Percentiles rank a stretch among this genome's conserved stretches.
Conservation (phyloP, 768 basidiomycete genomes). For the Mycena rebaudengoi region DNA sequence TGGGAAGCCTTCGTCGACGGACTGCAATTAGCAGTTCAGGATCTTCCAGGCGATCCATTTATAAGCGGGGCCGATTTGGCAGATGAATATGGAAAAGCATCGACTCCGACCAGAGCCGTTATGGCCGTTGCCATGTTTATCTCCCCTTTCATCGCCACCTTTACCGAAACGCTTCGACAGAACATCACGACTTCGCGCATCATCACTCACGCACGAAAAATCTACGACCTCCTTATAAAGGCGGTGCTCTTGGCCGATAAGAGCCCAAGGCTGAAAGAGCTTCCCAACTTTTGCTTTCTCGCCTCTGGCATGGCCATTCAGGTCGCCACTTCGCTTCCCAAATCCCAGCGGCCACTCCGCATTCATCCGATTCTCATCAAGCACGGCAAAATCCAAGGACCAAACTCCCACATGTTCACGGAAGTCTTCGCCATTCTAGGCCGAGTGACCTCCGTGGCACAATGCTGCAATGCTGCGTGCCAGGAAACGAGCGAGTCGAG, state of each 20-base stretch:
- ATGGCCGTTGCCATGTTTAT: too few relatives aligned
- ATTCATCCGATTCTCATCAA: background rate
- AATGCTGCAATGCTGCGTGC: background rate
- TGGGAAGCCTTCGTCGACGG: too few relatives aligned
- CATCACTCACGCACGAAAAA: too few relatives aligned
- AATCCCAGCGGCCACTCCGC: background rate
- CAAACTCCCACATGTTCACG: background rate
- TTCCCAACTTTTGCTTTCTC: background rate
- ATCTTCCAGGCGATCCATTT: too few relatives aligned
- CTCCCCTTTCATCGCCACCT: too few relatives aligned
- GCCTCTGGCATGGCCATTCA: background rate
- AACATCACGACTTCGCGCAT: too few relatives aligned
- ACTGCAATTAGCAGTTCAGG: background rate
- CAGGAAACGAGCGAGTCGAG: constrained; percentile 4
- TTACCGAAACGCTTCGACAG: too few relatives aligned
- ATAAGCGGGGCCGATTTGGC: too few relatives aligned
- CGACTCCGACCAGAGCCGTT: too few relatives aligned
- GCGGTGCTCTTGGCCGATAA: background rate
- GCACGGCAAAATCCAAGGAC: background rate
- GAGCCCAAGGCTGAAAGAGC: background rate
- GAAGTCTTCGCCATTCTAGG: background rate
- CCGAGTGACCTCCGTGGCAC: background rate
- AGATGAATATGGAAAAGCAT: too few relatives aligned
- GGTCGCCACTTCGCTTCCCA: background rate
- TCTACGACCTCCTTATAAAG: background rate